Base-by-base conservation (phyloP, 2,329 filamentous ascomycete species). In the Calonectria pseudoreteaudii region DNA sequence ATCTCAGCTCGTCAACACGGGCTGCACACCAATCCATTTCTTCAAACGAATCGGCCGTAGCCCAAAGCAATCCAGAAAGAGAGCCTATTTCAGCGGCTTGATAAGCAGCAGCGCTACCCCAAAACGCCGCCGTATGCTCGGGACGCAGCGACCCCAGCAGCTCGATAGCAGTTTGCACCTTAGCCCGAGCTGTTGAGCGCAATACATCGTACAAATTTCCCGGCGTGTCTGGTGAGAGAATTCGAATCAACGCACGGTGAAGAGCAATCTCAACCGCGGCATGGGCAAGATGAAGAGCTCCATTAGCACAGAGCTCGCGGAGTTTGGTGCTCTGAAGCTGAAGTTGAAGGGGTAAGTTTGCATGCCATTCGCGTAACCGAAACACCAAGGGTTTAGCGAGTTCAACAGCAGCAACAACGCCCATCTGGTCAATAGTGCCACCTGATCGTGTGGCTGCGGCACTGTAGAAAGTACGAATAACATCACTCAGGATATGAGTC, bases 221-320 rank as follows among this genome's bases (percentile, higher is more conserved):
- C 0, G 83, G 81, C 0, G 82, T 82, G 11, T 80, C 78, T 2
- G 82, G 79, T 0, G 83, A 82, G 23, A 87, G 82, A 11, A 86
- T 86, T 14, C 88, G 84, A 2, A 90, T 83, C 67, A 90, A 86
- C 6, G 86, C 86, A 3, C 88, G 86, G 77, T 90, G 88, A 3
- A 90, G 84, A 52, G 87, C 86, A 67, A 90, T 88, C 70, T 89
- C 88, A 0, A 88, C 87, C 0, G 87, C 87, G 62, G 88, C 86
- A 74, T 90, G 89, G 0, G 88, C 87, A 3, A 90, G 83, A 66
- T 89, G 87, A 11, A 90, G 81, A 50, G 87, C 88, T 2, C 87
- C 82, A 8, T 83, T 83, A n/a, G 82, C 82, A 50, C 84, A 86
- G 20, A 87, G 80, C 70, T 86, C 86, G 72, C 85, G 82, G 13